These are phyloP conservation scores for Pseudevernia furfuracea DNA, from an alignment of 495 filamentous ascomycete species.

Conservation along the genomic window DNA sequence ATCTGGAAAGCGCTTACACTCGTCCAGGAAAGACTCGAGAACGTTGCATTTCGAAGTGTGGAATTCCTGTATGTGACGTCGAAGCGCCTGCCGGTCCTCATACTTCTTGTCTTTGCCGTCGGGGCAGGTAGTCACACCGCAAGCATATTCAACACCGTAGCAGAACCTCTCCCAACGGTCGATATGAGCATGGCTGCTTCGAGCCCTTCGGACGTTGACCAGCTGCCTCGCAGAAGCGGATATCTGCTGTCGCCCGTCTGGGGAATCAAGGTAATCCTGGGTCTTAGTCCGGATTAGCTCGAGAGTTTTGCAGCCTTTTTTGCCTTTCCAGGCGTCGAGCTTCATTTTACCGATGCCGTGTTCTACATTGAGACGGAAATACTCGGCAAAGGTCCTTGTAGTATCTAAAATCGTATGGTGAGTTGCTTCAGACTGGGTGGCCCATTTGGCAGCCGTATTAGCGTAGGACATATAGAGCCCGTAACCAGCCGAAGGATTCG, in stretches of 20 bases:
- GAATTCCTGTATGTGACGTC: background rate
- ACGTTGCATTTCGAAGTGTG: background rate
- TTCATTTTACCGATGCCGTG: conserved; percentile 22
- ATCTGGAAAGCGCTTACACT: background rate
- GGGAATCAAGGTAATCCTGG: conserved; percentile 3
- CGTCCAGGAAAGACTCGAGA: background rate
- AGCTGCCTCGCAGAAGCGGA: background rate
- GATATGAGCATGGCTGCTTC: background rate
- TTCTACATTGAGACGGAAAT: conserved; percentile 19
- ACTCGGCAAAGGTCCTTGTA: background rate
- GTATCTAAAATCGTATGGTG: background rate
- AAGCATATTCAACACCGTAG: conserved; percentile 14
- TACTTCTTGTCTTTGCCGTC: background rate
- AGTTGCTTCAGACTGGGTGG: conserved; percentile 16
- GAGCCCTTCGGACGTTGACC: background rate
- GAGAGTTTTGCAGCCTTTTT: conserved; percentile 3
- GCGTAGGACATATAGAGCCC: background rate
- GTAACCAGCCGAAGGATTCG: background rate
- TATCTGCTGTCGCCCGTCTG: background rate
- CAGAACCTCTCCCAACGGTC: conserved; percentile 15
- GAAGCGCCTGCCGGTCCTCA: conserved; percentile 4
- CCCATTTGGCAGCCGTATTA: conserved; percentile 14
- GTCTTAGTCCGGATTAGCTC: conserved; percentile 9
- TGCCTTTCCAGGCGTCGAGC: conserved; percentile 19
- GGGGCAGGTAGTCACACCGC: background rate